Conservation (phyloP, 371 early-diverging fungal genomes). For the Syncephalastrum monosporum region DNA sequence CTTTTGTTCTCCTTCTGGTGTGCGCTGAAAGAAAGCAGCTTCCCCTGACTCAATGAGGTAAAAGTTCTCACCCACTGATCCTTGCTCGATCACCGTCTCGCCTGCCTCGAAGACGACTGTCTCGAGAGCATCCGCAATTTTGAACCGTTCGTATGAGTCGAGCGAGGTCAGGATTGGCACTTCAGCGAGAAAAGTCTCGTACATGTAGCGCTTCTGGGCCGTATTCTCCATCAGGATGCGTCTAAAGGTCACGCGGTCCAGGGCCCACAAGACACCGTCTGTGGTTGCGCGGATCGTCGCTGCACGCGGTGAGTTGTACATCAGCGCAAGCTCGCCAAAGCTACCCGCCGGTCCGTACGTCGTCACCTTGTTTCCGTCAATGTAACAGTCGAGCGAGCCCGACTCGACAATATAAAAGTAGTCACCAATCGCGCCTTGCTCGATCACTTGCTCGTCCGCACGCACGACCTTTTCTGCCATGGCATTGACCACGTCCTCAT, state of each 20-base stretch:
- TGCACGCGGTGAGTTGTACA: slow-evolving; percentile 96
- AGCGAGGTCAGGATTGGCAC: slow-evolving; percentile 81
- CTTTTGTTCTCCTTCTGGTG: slow-evolving; percentile 43
- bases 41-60: slow-evolving; percentile 89
- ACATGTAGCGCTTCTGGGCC: slow-evolving; percentile 84
- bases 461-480: slow-evolving; percentile 88
- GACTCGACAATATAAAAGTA: slow-evolving; percentile 97
- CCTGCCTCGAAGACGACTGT: slow-evolving; percentile 74
- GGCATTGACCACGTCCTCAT: slow-evolving; percentile 93
- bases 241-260: slow-evolving; percentile 93
- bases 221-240: slow-evolving; percentile 92
- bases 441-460: slow-evolving; percentile 78
- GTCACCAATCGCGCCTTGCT: slow-evolving; percentile 95
- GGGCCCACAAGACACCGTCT: slow-evolving; percentile 87
- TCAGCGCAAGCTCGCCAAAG: slow-evolving; percentile 89
- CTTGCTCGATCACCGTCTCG: slow-evolving; percentile 81
- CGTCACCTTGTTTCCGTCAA: background rate
- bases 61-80: slow-evolving; percentile 78
- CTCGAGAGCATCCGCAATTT: slow-evolving; percentile 92
- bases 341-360: slow-evolving; percentile 14
- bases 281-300: slow-evolving; percentile 87
- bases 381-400: slow-evolving; percentile 89
- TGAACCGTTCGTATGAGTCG: slow-evolving; percentile 88
- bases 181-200: slow-evolving; percentile 88
- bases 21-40: slow-evolving; percentile 73